Base-by-base conservation (phyloP, 805 yeast genomes). In the Brettanomyces sp. region DNA sequence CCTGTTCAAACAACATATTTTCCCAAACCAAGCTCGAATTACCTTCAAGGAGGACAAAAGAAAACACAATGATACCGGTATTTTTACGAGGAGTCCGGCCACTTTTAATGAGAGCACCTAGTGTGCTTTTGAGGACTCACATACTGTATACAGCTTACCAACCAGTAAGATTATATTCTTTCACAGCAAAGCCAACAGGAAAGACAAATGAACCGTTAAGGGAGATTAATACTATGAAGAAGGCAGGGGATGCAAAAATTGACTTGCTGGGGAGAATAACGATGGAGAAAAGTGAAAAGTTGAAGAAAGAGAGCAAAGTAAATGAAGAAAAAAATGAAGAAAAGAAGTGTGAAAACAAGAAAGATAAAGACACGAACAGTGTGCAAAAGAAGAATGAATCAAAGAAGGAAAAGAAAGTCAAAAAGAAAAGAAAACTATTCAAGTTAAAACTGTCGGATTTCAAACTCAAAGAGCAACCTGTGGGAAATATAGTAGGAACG, bases 401-500 rank as follows among this genome's bases (percentile, higher is more conserved):
- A 11, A 39, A 36, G 14, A 18, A 33, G 42, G 25, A 22, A 11
- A 14, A 21, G 21, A 42, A 33, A 42, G 30, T 33, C 28, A 35
- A 11, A 25, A 37, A 44, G 32, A 18, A 22, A n/a, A 22, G 18
- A 18, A 23, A n/a, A 24, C 34, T 21, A 18, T n/a, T 25, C 42
- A 47, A 45, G 11, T 45, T 56, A 4, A 49, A 54, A 21, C 32
- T 28, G 11, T 28, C 32, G 11, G 49, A 52, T 2, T 52, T 78
- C 66, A 80, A 79, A 53, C 70, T 74, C 41, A 77, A 79, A 49
- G 82, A 82, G 47, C 95, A 86, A 66, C 91, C 95, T 34, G 86
- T 97, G 39, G 98, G 97, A 36, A 74, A 84, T 62, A 82, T 91
- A 47, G 82, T 82, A 41, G 98, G 97, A n/a, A 80, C 90, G 5